Base-by-base conservation (phyloP, 768 basidiomycete genomes). In the Rhodotorula paludigena region DNA sequence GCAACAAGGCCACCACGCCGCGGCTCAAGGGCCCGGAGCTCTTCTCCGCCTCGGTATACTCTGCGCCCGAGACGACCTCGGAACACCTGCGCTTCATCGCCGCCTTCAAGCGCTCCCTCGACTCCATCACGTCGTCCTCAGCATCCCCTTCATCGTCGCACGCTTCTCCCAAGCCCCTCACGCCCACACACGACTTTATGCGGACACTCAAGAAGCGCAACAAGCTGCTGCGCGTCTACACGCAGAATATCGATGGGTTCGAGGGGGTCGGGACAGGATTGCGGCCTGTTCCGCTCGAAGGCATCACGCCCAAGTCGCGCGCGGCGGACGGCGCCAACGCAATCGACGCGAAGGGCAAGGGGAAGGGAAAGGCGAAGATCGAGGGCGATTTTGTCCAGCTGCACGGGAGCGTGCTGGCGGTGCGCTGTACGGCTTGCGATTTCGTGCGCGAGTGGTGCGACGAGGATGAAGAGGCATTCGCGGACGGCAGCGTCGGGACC, bases 181-280 rank as follows among this genome's bases (percentile, higher is more conserved):
- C 91, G 1, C 83, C 86, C 3, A 96, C 96, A 3, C 96, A 99
- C 77, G 83, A 81, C 59, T 96, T 99, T 78, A 85, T 99, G 65
- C 86, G 87, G 74, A 85, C 84, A 7, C 83, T 98, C 2, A 89
- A 96, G 71, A 78, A 83, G 23, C 92, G 90, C 78, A 86, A 86
- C 57, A 92, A 88, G 78, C 80, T 99, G 16, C 77, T 94, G 33
- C 85, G 96, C 65, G 89, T 87, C 20, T 99, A 97, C 78, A 97
- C 96, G 1, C 96, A 99, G 79, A 99, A 99, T 77, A 93, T 99
- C 52, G 96, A 99, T 78, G 94, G 92, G 18, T 80, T 99, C 20
- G 96, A 99, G 76, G 87, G 86, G 74, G 82, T 82, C 60, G 44
- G 33, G 18, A 85, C 85, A 0, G 93, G 93, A 2, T 81, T 99